These are phyloP conservation scores for Penicillium turbatum DNA, from an alignment of 495 filamentous ascomycete genomes.

Conservation along the genomic window DNA sequence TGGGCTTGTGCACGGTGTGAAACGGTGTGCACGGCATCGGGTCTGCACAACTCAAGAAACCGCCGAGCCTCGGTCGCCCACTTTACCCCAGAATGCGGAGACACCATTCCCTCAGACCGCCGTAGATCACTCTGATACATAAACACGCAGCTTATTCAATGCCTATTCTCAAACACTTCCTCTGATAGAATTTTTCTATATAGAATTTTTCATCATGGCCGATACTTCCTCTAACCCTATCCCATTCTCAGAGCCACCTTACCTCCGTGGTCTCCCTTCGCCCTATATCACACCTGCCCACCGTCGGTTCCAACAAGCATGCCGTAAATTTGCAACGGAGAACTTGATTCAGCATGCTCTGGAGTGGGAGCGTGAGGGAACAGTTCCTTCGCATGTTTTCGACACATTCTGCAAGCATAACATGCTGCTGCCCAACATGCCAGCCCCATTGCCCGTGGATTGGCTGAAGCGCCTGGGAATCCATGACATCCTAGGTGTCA, in stretches of 20 bases:
- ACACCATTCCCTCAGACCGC: not conserved
- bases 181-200: not conserved
- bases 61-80: conserved; percentile 24
- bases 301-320: conserved; percentile 60
- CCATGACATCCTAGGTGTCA: conserved; percentile 60
- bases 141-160: not conserved
- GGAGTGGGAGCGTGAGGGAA: conserved; percentile 62
- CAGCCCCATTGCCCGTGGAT: conserved; percentile 61
- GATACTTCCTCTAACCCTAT: conserved; percentile 39
- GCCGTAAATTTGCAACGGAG: conserved; percentile 58
- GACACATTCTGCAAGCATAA: conserved; percentile 54
- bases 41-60: conserved; percentile 4
- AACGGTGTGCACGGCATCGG: not conserved
- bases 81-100: conserved; percentile 17
- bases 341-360: conserved; percentile 56
- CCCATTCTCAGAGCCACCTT: conserved; percentile 73
- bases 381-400: conserved; percentile 60
- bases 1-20: not conserved
- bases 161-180: not conserved
- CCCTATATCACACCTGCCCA: conserved; percentile 63
- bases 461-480: conserved; percentile 64
- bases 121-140: not conserved
- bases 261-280: conserved; percentile 62
- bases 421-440: conserved; percentile 61
- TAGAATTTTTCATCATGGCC: conserved; percentile 25